phyloP scores from a whole-genome alignment of 1,284 basidiomycete genomes.

The Rhodotorula sp. region DNA sequence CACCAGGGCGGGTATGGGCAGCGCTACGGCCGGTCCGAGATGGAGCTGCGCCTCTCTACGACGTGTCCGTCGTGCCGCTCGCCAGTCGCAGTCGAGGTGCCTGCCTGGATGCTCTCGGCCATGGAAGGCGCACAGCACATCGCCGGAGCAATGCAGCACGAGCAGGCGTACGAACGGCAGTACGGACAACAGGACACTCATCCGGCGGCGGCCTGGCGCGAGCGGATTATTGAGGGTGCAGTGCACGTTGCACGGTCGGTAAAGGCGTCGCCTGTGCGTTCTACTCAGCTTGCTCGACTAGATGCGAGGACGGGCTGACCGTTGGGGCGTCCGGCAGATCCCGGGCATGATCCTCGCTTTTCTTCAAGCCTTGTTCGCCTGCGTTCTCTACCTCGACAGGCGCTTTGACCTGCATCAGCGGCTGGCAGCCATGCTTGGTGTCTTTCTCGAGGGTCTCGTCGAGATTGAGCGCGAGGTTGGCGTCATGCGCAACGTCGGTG shows the following conservation, averaged over 20 bases:
- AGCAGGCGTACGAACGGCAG: too few relatives aligned
- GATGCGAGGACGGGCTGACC: background rate
- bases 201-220: background rate
- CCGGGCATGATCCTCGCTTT: constrained; percentile 12
- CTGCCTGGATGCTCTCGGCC: constrained; percentile 9
- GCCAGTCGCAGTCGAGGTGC: constrained; percentile 3
- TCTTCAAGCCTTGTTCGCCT: constrained; percentile 14
- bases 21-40: background rate
- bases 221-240: background rate
- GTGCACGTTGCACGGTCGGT: constrained; percentile 1
- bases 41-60: constrained; percentile 1
- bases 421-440: background rate
- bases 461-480: constrained; percentile 34
- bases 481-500: constrained; percentile 19
- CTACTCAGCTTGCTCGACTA: rapidly evolving
- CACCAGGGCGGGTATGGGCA: background rate
- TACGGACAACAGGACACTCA: background rate
- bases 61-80: background rate
- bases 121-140: background rate
- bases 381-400: constrained; percentile 25
- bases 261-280: constrained; percentile 21
- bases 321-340: background rate
- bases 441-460: constrained; percentile 23
- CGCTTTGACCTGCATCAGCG: constrained; percentile 22
- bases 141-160: background rate